These are phyloP conservation scores for Serpula lacrymans DNA, from an alignment of 768 basidiomycete species.

Conservation along the genomic window DNA sequence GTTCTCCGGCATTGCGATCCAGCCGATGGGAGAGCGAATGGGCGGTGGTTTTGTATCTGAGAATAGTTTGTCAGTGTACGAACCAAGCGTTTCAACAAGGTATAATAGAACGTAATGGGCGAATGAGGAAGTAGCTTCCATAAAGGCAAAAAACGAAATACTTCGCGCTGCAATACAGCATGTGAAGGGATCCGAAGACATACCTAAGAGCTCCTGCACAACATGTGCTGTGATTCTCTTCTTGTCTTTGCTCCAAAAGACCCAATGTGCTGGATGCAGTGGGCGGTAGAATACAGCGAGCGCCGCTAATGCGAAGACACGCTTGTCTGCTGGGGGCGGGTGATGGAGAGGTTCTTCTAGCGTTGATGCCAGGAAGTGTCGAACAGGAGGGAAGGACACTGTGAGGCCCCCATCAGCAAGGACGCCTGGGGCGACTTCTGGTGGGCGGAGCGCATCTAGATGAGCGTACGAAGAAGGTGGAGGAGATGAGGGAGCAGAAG, in stretches of 20 bases:
- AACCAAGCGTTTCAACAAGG: too few relatives aligned
- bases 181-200: slow-evolving; percentile 27
- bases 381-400: slow-evolving; percentile 46
- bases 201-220: slow-evolving; percentile 54
- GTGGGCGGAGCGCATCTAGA: slow-evolving; percentile 17
- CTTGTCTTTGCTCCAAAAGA: slow-evolving; percentile 58
- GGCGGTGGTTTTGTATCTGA: slow-evolving; percentile 26
- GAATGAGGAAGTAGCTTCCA: background rate
- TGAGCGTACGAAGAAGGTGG: slow-evolving; percentile 15
- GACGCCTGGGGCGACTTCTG: slow-evolving; percentile 31
- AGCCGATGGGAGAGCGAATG: slow-evolving; percentile 32
- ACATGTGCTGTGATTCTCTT: slow-evolving; percentile 46
- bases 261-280: slow-evolving; percentile 55
- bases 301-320: slow-evolving; percentile 56
- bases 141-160: background rate
- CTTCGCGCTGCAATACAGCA: slow-evolving; percentile 9
- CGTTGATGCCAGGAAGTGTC: slow-evolving; percentile 42
- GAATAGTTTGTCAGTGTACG: too few relatives aligned
- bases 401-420: slow-evolving; percentile 41
- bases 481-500: slow-evolving; percentile 15
- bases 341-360: slow-evolving; percentile 40
- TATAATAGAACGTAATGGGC: background rate
- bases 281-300: slow-evolving; percentile 56
- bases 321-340: slow-evolving; percentile 34
- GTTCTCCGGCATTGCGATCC: slow-evolving; percentile 30